Evolutionary conservation across 371 early-diverging fungal genomes (phyloP).

Genomic region (Apophysomyces trapeziformis): DNA sequence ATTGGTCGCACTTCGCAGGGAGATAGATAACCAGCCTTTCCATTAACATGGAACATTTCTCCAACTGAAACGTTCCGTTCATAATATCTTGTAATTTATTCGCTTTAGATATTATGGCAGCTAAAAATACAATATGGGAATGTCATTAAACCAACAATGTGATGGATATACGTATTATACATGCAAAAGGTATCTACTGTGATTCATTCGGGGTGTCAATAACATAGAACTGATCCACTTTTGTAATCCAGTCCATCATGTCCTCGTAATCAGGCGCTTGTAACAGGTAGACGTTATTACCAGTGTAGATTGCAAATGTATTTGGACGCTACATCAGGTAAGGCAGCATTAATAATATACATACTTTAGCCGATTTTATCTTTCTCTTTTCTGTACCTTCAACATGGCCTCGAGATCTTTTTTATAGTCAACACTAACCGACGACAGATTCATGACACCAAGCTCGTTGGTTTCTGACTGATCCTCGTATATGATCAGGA

Average conservation of each 20-base stretch:
- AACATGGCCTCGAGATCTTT: constrained; percentile 55
- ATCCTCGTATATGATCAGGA: constrained; percentile 74
- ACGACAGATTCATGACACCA: constrained; percentile 72
- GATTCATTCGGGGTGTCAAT: constrained; percentile 14
- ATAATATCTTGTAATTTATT: too few relatives aligned
- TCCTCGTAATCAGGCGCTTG: constrained; percentile 70
- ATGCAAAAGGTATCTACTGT: background rate
- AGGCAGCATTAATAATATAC: background rate
- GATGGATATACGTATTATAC: background rate
- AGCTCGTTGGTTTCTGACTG: constrained; percentile 67
- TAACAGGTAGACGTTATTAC: constrained; percentile 73
- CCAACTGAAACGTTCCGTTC: too few relatives aligned
- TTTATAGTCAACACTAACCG: constrained; percentile 70
- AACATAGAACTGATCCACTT: constrained; percentile 61
- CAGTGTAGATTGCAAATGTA: constrained; percentile 79
- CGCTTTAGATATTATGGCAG: too few relatives aligned
- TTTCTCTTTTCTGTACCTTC: constrained; percentile 22
- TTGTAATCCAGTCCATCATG: constrained; percentile 77
- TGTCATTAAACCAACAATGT: too few relatives aligned
- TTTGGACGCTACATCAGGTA: constrained; percentile 48
- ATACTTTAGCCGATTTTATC: background rate
- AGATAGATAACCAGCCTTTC: too few relatives aligned
- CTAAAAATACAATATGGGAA: too few relatives aligned
- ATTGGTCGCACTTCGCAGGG: too few relatives aligned
- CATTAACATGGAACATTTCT: too few relatives aligned